Percentiles rank a stretch among this genome's conserved stretches.
Evolutionary conservation across 345 rosid genomes (phyloP).

Genomic region (Brassica incana): DNA sequence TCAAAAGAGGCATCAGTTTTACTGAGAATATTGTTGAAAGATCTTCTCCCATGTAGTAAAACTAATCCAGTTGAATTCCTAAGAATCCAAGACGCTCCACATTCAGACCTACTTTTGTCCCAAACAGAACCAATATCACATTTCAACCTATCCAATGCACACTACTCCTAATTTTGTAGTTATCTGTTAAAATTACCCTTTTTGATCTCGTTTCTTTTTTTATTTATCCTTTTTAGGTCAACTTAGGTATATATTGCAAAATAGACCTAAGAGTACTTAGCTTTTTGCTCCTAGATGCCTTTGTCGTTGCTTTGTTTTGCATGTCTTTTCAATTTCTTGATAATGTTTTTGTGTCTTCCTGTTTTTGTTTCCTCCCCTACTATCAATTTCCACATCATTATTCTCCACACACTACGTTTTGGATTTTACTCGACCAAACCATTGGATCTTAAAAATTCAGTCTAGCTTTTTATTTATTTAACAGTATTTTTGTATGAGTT

Average conservation of each 20-base stretch:
- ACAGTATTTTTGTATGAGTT: not conserved
- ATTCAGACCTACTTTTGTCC: too few species aligned
- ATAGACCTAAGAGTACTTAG: constrained; percentile 22
- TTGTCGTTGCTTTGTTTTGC: constrained; percentile 35
- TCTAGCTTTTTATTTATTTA: not conserved
- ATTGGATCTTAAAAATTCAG: not conserved
- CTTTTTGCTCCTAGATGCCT: constrained; percentile 16
- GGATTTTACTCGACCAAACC: constrained; percentile 24
- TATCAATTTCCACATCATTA: constrained; percentile 23
- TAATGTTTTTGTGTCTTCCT: constrained; percentile 33
- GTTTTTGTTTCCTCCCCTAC: not conserved
- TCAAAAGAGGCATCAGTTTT: too few species aligned
- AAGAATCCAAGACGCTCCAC: too few species aligned
- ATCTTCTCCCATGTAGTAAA: too few species aligned
- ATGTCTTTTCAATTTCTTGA: constrained; percentile 37
- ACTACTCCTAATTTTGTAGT: not conserved
- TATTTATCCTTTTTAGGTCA: constrained; percentile 4
- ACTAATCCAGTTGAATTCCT: too few species aligned
- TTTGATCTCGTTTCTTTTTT: not conserved
- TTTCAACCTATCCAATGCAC: not conserved
- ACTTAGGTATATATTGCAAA: constrained; percentile 26
- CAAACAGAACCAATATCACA: too few species aligned
- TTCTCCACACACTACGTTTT: constrained; percentile 13
- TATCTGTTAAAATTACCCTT: not conserved
- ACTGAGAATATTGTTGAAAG: too few species aligned